A percentile compares a stretch with the other conserved stretches of the same genome.
Evolutionary conservation across 2,329 filamentous ascomycete species (phyloP).

Genomic region (Penicillium thymicola): DNA sequence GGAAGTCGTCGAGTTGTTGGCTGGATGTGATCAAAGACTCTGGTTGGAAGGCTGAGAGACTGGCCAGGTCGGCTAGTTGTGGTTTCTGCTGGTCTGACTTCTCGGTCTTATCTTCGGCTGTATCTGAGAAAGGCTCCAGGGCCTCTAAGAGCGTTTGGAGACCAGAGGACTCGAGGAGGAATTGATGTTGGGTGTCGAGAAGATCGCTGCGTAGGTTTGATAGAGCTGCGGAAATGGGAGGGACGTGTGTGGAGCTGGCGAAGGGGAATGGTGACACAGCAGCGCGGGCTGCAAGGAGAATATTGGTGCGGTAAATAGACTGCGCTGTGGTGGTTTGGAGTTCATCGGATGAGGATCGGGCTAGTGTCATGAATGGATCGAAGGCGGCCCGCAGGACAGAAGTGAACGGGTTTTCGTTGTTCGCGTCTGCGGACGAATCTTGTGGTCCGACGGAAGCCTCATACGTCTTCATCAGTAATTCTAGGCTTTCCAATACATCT

Average conservation of each 20-base stretch:
- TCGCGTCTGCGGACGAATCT: slow-evolving; percentile 46
- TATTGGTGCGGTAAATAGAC: slow-evolving; percentile 51
- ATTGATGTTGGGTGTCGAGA: slow-evolving; percentile 65
- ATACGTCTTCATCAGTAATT: slow-evolving; percentile 77
- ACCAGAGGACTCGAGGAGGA: slow-evolving; percentile 72
- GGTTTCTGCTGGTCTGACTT: slow-evolving; percentile 33
- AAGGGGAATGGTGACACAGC: slow-evolving; percentile 54
- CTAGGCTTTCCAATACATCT: slow-evolving; percentile 75
- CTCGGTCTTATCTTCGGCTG: slow-evolving; percentile 7
- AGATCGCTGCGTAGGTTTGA: slow-evolving; percentile 51
- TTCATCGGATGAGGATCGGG: slow-evolving; percentile 51
- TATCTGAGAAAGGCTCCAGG: slow-evolving; percentile 45
- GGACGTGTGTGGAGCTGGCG: slow-evolving; percentile 58
- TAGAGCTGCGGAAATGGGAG: slow-evolving; percentile 54
- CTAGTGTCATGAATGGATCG: slow-evolving; percentile 75
- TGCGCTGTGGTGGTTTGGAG: slow-evolving; percentile 39
- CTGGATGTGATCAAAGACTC: slow-evolving; percentile 63
- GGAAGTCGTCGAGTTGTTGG: slow-evolving; percentile 79
- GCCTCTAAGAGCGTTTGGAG: slow-evolving; percentile 62
- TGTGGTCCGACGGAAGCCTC: slow-evolving; percentile 67
- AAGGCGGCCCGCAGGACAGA: slow-evolving; percentile 74
- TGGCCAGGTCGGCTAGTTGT: slow-evolving; percentile 55
- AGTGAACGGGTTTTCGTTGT: slow-evolving; percentile 67
- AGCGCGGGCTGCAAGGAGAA: slow-evolving; percentile 42
- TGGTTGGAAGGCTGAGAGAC: slow-evolving; percentile 57